These are phyloP conservation scores for Cymbidium sinense DNA, from an alignment of 106 monocot genomes.

Conservation along the genomic window DNA sequence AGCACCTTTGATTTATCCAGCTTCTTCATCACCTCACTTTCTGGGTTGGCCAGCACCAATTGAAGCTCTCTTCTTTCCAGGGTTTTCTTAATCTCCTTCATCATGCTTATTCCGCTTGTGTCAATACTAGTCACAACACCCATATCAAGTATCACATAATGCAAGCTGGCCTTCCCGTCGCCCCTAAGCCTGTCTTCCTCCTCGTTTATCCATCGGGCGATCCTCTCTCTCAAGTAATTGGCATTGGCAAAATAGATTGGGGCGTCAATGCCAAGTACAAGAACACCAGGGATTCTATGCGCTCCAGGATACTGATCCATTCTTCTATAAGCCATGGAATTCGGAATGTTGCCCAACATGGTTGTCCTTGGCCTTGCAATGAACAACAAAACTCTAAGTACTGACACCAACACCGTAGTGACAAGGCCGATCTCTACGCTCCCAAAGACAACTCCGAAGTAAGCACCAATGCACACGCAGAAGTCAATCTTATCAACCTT, in stretches of 20 bases:
- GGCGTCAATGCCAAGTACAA: constrained; percentile 71
- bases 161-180: constrained; percentile 39
- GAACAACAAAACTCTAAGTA: constrained; percentile 71
- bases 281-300: constrained; percentile 51
- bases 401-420: constrained; percentile 60
- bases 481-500: constrained; percentile 91
- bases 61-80: constrained; percentile 51
- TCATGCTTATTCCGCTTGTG: constrained; percentile 92
- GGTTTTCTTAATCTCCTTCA: constrained; percentile 63
- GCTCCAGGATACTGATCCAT: constrained; percentile 71
- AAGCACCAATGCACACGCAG: constrained; percentile 73
- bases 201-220: constrained; percentile 77
- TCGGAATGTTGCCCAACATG: constrained; percentile 75
- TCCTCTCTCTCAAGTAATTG: constrained; percentile 86
- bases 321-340: constrained; percentile 66
- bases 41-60: constrained; percentile 80
- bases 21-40: constrained; percentile 95
- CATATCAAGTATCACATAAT: constrained; percentile 79
- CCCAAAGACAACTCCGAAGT: constrained; percentile 77
- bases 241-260: constrained; percentile 87
- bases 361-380: constrained; percentile 75
- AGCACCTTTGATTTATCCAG: constrained; percentile 61
- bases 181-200: constrained; percentile 49
- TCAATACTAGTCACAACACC: constrained; percentile 90
- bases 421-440: constrained; percentile 80